Conservation (phyloP, 2,329 filamentous ascomycete genomes). For the Calonectria hawksworthii region DNA sequence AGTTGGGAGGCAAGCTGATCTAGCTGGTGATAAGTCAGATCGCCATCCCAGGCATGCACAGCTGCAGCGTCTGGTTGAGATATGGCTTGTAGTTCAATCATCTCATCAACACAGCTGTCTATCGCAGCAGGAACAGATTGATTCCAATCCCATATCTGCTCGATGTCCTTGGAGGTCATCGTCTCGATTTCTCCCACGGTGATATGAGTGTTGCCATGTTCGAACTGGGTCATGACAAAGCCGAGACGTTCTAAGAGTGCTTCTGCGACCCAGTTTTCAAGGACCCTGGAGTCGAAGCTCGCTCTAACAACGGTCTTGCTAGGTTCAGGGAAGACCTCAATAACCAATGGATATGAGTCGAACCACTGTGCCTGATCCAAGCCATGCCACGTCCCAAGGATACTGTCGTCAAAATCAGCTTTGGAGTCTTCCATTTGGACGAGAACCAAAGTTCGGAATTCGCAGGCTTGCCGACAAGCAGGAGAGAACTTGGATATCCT, state of each 20-base stretch:
- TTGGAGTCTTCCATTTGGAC: conserved; percentile 8
- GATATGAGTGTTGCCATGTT: background rate
- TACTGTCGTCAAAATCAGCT: background rate
- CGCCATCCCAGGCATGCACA: background rate
- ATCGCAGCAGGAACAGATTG: conserved; percentile 25
- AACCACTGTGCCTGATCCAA: background rate
- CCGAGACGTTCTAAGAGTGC: conserved; percentile 17
- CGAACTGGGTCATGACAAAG: conserved; percentile 20
- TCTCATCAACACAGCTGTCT: conserved; percentile 35
- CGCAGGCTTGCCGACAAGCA: background rate
- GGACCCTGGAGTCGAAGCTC: conserved; percentile 15
- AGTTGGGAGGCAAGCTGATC: background rate
- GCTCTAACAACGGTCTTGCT: background rate
- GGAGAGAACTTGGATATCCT: conserved; percentile 13
- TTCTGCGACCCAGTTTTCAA: background rate
- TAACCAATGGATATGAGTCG: conserved; percentile 13
- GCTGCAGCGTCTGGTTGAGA: background rate
- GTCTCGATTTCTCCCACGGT: conserved; percentile 21
- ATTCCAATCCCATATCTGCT: conserved; percentile 32
- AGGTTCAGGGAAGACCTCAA: conserved; percentile 6
- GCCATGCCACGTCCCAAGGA: background rate
- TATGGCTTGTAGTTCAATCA: conserved; percentile 18
- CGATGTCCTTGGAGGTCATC: conserved; percentile 31
- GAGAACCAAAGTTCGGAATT: conserved; percentile 26
- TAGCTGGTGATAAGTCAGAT: background rate